Percentiles rank a stretch among this genome's conserved stretches.
phyloP scores from a whole-genome alignment of 148 eudicot genomes.

The Polygonum maritimum region DNA sequence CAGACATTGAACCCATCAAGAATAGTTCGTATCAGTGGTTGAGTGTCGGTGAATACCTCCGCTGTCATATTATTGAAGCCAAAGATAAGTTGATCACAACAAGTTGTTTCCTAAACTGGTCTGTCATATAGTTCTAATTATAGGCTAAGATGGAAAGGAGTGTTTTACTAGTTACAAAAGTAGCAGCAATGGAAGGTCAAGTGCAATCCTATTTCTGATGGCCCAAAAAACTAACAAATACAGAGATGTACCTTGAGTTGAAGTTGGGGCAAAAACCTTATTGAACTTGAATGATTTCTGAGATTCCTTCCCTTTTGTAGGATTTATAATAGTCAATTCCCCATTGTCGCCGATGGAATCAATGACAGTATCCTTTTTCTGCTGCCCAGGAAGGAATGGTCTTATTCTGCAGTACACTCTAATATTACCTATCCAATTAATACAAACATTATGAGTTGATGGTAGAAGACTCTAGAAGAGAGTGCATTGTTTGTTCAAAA shows the following conservation, averaged over 20 bases:
- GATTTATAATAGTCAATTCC: conserved; percentile 8
- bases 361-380: conserved; percentile 8
- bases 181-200: not conserved
- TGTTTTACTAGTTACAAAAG: not conserved
- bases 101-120: not conserved
- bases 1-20: conserved; percentile 14
- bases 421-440: conserved; percentile 26
- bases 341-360: conserved; percentile 9
- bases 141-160: not conserved
- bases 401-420: conserved; percentile 11
- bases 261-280: conserved; percentile 6
- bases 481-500: not conserved
- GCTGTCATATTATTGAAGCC: not conserved
- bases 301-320: conserved; percentile 10
- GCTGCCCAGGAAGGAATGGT: conserved; percentile 4
- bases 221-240: not conserved
- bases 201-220: not conserved
- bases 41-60: conserved; percentile 5
- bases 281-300: conserved; percentile 15
- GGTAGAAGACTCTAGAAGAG: not conserved
- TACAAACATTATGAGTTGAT: conserved; percentile 7
- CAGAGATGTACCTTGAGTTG: conserved; percentile 7
- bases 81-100: not conserved
- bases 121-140: not conserved
- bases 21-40: conserved; percentile 7